A percentile compares a stretch with the other conserved stretches of the same genome.
phyloP scores from a whole-genome alignment of 2,329 filamentous ascomycete species.

The Ceratocystis destructans region DNA sequence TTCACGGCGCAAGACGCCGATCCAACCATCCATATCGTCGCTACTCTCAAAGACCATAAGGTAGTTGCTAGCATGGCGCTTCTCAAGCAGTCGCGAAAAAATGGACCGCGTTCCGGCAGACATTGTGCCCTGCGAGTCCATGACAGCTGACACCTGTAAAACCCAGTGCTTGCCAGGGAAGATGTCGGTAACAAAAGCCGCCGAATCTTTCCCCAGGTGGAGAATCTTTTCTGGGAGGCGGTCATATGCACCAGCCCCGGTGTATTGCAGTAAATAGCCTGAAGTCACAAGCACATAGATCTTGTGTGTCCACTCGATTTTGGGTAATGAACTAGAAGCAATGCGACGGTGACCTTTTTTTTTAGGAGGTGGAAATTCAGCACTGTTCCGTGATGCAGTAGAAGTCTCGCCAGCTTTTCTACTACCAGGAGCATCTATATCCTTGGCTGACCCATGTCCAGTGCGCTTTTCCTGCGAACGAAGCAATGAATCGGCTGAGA shows the following conservation, averaged over 20 bases:
- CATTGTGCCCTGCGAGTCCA: constrained; percentile 40
- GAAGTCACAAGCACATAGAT: constrained; percentile 58
- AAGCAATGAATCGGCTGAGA: constrained; percentile 56
- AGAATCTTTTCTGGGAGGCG: constrained; percentile 61
- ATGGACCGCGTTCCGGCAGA: constrained; percentile 42
- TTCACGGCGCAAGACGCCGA: constrained; percentile 51
- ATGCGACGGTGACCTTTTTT: constrained; percentile 38
- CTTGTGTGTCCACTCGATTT: constrained; percentile 55
- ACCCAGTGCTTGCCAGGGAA: constrained; percentile 74
- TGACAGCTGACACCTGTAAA: constrained; percentile 55
- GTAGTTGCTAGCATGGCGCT: constrained; percentile 47
- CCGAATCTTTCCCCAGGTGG: constrained; percentile 58
- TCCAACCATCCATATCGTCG: constrained; percentile 65
- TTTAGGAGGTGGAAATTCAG: constrained; percentile 3
- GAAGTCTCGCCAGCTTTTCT: constrained; percentile 2
- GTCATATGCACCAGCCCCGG: constrained; percentile 55
- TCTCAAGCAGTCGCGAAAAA: constrained; percentile 43
- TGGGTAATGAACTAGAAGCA: constrained; percentile 29
- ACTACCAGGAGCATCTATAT: constrained; percentile 11
- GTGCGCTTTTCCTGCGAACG: constrained; percentile 24
- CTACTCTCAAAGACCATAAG: constrained; percentile 60
- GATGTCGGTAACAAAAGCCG: constrained; percentile 65
- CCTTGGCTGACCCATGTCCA: background rate
- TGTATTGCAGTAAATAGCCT: constrained; percentile 62
- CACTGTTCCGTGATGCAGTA: background rate